Conservation (phyloP, 1,284 basidiomycete genomes). For the Cryptococcus neoformans region DNA sequence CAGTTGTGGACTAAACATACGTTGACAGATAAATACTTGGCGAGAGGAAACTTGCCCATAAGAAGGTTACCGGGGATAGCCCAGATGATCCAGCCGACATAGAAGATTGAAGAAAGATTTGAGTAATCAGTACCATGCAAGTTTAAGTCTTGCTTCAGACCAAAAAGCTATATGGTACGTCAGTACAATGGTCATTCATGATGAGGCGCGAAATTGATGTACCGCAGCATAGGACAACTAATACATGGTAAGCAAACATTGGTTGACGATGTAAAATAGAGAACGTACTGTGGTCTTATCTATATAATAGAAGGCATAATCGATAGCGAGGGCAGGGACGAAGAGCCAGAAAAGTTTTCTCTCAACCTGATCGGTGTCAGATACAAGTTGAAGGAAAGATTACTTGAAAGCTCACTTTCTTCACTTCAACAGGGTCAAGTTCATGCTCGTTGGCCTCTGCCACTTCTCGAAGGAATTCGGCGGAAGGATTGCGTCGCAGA, state of each 20-base stretch:
- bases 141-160: conserved; percentile 39
- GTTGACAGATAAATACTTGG: conserved; percentile 51
- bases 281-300: conserved; percentile 25
- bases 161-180: conserved; percentile 30
- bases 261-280: no score
- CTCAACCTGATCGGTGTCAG: conserved; percentile 34
- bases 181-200: not conserved
- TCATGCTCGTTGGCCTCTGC: conserved; percentile 37
- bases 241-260: no score
- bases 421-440: conserved; percentile 43
- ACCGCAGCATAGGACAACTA: conserved; percentile 29
- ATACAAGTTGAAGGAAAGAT: not conserved
- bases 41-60: conserved; percentile 50
- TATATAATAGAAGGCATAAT: conserved; percentile 53
- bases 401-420: conserved; percentile 16
- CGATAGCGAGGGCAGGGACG: conserved; percentile 48
- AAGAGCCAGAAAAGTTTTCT: conserved; percentile 47
- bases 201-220: not conserved
- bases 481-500: conserved; percentile 44
- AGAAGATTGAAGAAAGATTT: conserved; percentile 30
- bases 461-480: conserved; percentile 47
- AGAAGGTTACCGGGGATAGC: conserved; percentile 51
- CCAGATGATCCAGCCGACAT: conserved; percentile 50
- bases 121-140: conserved; percentile 33
- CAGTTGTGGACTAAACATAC: conserved; percentile 6